Conservation (phyloP, 306 rosid genomes). For the Medicago lupulina region DNA sequence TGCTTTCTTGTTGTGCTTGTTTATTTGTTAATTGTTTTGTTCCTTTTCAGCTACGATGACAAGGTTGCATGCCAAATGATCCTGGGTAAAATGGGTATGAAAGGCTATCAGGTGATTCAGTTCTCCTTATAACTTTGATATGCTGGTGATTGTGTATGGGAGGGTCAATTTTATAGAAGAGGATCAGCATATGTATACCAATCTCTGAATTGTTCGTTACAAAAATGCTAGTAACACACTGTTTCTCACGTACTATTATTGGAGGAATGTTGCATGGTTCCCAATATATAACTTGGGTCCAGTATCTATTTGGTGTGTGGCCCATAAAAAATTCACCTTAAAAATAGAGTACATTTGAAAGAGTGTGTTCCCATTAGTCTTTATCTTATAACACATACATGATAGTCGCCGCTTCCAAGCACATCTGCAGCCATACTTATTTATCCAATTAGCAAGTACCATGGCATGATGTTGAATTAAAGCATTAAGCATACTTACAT, state of each 20-base stretch:
- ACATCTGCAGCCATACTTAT: conserved; percentile 30
- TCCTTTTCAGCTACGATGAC: conserved; percentile 83
- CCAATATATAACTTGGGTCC: not conserved
- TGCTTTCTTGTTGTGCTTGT: conserved; percentile 15
- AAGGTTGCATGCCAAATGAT: conserved; percentile 90
- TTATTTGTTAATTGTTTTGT: conserved; percentile 36
- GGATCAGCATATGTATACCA: conserved; percentile 12
- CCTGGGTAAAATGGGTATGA: conserved; percentile 88
- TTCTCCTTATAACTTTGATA: conserved; percentile 38
- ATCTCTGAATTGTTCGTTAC: conserved; percentile 15
- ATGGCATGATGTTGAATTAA: conserved; percentile 30
- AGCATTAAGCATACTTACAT: conserved; percentile 13
- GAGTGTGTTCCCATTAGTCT: not conserved
- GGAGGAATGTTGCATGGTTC: not conserved
- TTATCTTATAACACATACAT: not conserved
- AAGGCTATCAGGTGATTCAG: conserved; percentile 93
- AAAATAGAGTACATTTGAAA: not conserved
- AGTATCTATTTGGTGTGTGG: conserved; percentile 2
- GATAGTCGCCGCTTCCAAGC: conserved; percentile 28
- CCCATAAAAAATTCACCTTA: not conserved
- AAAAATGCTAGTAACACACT: conserved; percentile 17
- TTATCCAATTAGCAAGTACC: conserved; percentile 20
- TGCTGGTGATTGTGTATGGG: conserved; percentile 37
- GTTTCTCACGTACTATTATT: not conserved
- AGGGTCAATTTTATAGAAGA: conserved; percentile 32